Percentiles rank a stretch among this genome's conserved stretches.
Conservation (phyloP, 495 filamentous ascomycete species). For the Aspergillus ellipticus region DNA sequence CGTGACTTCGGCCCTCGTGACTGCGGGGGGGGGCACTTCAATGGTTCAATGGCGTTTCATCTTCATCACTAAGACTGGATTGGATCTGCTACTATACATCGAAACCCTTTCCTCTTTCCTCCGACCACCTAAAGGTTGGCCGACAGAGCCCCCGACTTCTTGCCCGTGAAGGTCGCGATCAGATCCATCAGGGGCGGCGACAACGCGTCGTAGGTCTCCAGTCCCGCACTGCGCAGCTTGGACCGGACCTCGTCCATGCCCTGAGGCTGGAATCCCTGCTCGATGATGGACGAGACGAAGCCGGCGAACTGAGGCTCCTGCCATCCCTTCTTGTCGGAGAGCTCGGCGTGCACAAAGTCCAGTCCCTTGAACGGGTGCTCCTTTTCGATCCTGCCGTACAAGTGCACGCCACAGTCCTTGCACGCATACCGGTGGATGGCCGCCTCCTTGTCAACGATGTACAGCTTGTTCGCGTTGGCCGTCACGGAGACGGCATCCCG, state of each 20-base stretch:
- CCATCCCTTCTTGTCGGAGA: constrained; percentile 54
- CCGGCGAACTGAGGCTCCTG: constrained; percentile 62
- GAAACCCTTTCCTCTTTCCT: background rate
- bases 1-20: no score
- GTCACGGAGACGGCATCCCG: constrained; percentile 43
- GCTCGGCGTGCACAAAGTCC: constrained; percentile 58
- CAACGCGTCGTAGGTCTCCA: constrained; percentile 55
- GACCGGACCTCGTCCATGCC: constrained; percentile 47
- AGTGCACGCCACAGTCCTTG: constrained; percentile 50
- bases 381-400: constrained; percentile 57
- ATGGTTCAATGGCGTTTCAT: no score
- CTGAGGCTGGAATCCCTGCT: constrained; percentile 54
- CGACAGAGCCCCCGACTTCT: constrained; percentile 31
- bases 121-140: background rate
- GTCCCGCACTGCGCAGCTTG: constrained; percentile 44
- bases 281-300: constrained; percentile 58
- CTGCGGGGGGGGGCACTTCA: no score
- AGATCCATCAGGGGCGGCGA: constrained; percentile 56
- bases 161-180: constrained; percentile 51
- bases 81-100: no score
- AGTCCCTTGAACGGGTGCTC: constrained; percentile 60
- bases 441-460: constrained; percentile 48
- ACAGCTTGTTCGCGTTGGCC: constrained; percentile 48
- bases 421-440: constrained; percentile 57
- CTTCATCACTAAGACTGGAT: no score